Evolutionary conservation across 768 basidiomycete species (phyloP).

Genomic region (Crucibulum laeve): DNA sequence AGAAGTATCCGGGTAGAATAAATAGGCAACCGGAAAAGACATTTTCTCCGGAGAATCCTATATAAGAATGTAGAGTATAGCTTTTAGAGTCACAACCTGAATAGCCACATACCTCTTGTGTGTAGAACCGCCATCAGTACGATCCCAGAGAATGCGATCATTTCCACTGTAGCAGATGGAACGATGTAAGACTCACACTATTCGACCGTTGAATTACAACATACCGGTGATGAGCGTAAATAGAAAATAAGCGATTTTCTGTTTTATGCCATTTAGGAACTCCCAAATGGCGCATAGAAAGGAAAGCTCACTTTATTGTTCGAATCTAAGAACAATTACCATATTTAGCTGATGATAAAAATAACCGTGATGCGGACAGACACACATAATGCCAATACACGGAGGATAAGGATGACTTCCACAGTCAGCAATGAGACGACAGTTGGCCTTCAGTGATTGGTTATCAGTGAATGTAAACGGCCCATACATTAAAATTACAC

Average conservation of each 20-base stretch:
- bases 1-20: background rate
- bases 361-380: background rate
- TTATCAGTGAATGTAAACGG: background rate
- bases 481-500: background rate
- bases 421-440: background rate
- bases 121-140: background rate
- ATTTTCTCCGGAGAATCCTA: background rate
- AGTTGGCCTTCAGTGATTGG: background rate
- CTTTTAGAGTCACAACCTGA: background rate
- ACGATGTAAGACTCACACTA: background rate
- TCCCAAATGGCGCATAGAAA: background rate
- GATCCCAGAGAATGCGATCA: background rate
- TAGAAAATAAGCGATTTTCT: background rate
- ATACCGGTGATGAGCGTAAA: background rate
- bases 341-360: background rate
- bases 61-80: background rate
- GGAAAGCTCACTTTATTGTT: background rate
- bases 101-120: background rate
- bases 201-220: background rate
- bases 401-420: background rate
- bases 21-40: background rate
- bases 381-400: background rate
- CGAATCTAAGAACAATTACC: background rate
- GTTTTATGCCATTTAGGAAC: background rate
- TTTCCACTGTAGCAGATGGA: background rate